A percentile compares a stretch with the other conserved stretches of the same genome.
phyloP scores from a whole-genome alignment of 2,329 filamentous ascomycete species.

The Neonectria hederae region DNA sequence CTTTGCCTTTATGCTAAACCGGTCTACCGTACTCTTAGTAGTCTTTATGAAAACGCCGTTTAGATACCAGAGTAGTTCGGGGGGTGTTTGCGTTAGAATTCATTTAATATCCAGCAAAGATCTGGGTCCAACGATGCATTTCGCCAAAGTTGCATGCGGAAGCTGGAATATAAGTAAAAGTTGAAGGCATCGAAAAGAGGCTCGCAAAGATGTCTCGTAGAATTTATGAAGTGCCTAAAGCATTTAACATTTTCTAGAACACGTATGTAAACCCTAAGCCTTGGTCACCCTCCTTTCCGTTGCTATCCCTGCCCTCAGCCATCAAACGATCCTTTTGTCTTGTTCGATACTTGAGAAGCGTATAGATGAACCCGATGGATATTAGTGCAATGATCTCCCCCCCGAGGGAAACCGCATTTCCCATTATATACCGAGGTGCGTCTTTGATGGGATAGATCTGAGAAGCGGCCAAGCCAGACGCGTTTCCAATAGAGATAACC shows the following conservation, averaged over 20 bases:
- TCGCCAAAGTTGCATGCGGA: too few species aligned
- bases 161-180: too few species aligned
- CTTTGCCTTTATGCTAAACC: too few species aligned
- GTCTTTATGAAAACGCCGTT: too few species aligned
- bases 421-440: conserved; percentile 42
- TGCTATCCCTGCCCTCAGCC: not conserved
- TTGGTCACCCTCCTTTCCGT: not conserved
- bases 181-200: too few species aligned
- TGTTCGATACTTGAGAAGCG: not conserved
- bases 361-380: conserved; percentile 39
- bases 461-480: conserved; percentile 57
- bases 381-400: conserved; percentile 40
- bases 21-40: too few species aligned
- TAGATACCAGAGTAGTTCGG: too few species aligned
- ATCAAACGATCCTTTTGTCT: not conserved
- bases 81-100: too few species aligned
- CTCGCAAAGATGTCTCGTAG: too few species aligned
- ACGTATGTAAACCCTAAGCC: not conserved
- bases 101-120: too few species aligned
- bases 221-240: not conserved
- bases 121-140: too few species aligned
- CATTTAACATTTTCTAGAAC: not conserved
- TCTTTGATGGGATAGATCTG: conserved; percentile 51
- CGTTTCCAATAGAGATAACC: conserved; percentile 58
- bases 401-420: conserved; percentile 43